Base-by-base conservation (phyloP, 2,329 filamentous ascomycete species). In the Drechmeria coniospora region DNA sequence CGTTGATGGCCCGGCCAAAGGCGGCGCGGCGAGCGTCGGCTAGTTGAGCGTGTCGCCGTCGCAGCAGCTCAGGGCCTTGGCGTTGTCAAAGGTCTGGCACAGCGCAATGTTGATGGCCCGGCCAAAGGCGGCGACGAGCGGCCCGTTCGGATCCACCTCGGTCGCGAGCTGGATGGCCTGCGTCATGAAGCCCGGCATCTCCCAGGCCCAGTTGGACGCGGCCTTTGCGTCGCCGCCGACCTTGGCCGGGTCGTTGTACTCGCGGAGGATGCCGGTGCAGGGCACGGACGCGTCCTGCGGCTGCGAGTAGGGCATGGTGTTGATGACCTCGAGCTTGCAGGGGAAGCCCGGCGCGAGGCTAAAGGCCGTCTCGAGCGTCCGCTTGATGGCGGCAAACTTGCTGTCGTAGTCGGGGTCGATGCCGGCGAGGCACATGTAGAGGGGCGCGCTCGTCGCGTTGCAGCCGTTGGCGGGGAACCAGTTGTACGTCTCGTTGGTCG, bases 61-160 rank as follows among this genome's bases (percentile, higher is more conserved):
- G 0, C 41, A 42, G 28, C 41, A 38, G 29, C 25, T 23, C 15
- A 12, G 1, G 9, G 12, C 10, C 13, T 18, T 25, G 4, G 28
- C 32, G 14, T 28, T 8, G 26, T 16, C 13, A 29, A 30, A 13
- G 30, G 23, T 10, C 29, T 28, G 3, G 21, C 20, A 21, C 18
- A 34, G 5, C 13, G 7, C 2, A 28, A 16, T 8, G 12, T 15
- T 15, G 18, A 20, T 20, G 7, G 18, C 18, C 10, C 10, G 6
- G 18, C 18, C 7, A 20, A 20, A 20, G 18, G 18, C 18, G 10
- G 6, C 10, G 18, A 20, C 18, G 18, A 20, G 6, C 18, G 18
- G 7, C 18, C 18, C 18, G 6, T 20, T 6, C 6, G 18, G 10
- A 7, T 20, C 18, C 18, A 6, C 10, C 10, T 20, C 18, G 7